Conservation (phyloP, 2,329 filamentous ascomycete species). For the Parascedosporium putredinis region DNA sequence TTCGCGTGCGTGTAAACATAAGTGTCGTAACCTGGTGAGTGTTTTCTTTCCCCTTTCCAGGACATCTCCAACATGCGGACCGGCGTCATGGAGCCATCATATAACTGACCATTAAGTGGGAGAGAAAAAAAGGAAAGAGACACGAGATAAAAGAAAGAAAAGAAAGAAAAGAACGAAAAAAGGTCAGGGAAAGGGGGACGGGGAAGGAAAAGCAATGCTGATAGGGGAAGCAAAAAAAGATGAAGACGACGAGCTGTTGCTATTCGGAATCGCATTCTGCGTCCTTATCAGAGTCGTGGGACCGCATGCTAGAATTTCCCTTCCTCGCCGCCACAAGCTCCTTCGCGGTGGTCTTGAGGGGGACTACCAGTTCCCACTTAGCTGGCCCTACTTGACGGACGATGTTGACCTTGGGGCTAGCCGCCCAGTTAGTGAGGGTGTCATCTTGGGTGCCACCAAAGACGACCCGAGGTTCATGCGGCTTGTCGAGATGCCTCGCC, state of each 20-base stretch:
- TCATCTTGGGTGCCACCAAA: conserved; percentile 23
- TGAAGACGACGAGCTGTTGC: neutral
- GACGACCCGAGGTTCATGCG: conserved; percentile 14
- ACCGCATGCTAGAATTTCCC: neutral
- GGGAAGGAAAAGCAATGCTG: too few species aligned
- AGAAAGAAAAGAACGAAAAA: neutral
- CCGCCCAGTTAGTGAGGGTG: conserved; percentile 23
- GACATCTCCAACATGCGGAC: too few species aligned
- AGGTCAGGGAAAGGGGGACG: neutral
- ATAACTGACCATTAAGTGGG: neutral
- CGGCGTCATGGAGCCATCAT: too few species aligned
- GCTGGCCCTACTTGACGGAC: conserved; percentile 14
- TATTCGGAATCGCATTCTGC: neutral
- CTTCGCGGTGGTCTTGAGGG: conserved; percentile 11
- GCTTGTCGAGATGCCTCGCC: conserved; percentile 63
- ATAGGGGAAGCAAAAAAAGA: too few species aligned
- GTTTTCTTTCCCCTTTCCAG: too few species aligned
- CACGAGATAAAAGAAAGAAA: neutral
- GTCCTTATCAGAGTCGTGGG: conserved; percentile 4
- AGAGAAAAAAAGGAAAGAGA: neutral
- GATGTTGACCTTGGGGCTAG: conserved; percentile 21
- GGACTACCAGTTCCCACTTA: conserved; percentile 18
- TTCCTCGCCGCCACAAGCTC: conserved; percentile 1
- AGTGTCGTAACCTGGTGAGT: too few species aligned
- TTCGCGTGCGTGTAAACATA: too few species aligned